These are phyloP conservation scores for Heritiera fomes DNA, from an alignment of 345 rosid species.

Conservation along the genomic window DNA sequence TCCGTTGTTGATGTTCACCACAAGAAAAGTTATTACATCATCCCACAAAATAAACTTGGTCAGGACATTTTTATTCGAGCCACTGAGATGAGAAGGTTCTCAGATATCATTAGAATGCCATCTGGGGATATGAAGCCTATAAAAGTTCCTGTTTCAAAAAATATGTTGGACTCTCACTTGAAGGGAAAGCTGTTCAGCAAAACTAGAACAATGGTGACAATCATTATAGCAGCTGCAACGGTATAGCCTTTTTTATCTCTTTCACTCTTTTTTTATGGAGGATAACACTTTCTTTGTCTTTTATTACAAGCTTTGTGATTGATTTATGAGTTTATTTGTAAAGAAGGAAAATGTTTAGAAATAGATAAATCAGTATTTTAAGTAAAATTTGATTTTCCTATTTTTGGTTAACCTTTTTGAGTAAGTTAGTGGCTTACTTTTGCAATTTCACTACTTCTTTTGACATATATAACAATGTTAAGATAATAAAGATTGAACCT, in stretches of 20 bases:
- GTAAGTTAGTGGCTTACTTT: not conserved
- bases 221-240: constrained; percentile 73
- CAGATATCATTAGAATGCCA: constrained; percentile 71
- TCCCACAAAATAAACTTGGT: constrained; percentile 94
- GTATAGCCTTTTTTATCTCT: constrained; percentile 37
- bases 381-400: not conserved
- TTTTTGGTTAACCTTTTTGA: not conserved
- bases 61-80: constrained; percentile 85
- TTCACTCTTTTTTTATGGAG: not conserved
- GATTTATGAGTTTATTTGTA: not conserved
- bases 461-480: not conserved
- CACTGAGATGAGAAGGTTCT: constrained; percentile 56
- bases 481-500: not conserved
- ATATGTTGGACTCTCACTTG: constrained; percentile 83
- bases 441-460: not conserved
- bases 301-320: not conserved
- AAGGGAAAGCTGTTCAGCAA: constrained; percentile 53
- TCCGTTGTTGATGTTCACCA: constrained; percentile 70
- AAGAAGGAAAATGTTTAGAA: constrained; percentile 5
- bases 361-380: not conserved
- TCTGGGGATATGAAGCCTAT: constrained; percentile 85
- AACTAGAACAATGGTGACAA: constrained; percentile 67
- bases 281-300: not conserved
- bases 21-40: constrained; percentile 70
- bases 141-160: constrained; percentile 85